Evolutionary conservation across 2,329 filamentous ascomycete species (phyloP).

Genomic region (Podosphaera aphanis): DNA sequence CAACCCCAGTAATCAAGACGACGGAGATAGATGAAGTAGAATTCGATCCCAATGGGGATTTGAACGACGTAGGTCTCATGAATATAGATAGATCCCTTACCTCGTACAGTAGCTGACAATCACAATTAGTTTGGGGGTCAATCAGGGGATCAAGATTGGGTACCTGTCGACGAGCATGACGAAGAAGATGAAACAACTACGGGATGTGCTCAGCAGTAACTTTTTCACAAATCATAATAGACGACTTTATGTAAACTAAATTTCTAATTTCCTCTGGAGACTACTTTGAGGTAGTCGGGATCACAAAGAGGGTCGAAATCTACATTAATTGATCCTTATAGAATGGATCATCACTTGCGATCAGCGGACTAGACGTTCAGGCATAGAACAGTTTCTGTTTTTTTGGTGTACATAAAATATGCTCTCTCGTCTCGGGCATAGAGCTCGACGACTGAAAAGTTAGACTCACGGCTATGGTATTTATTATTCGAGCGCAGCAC

Average conservation of each 20-base stretch:
- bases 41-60: conserved; percentile 59
- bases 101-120: conserved; percentile 13
- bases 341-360: not conserved
- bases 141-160: conserved; percentile 30
- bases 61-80: conserved; percentile 43
- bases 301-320: not conserved
- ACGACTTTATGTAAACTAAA: not conserved
- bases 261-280: not conserved
- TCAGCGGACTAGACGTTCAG: not conserved
- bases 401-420: not conserved
- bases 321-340: not conserved
- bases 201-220: conserved; percentile 24
- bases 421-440: not conserved
- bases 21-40: conserved; percentile 71
- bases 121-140: conserved; percentile 40
- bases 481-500: not conserved
- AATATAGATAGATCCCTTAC: too few species aligned
- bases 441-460: not conserved
- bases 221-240: not conserved
- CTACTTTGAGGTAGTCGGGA: not conserved
- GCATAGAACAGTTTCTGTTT: not conserved
- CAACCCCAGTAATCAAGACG: conserved; percentile 30
- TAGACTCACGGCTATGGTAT: not conserved
- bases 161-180: conserved; percentile 31
- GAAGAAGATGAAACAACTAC: conserved; percentile 50